Evolutionary conservation across 768 basidiomycete genomes (phyloP).

Genomic region (Tricholomella constricta): DNA sequence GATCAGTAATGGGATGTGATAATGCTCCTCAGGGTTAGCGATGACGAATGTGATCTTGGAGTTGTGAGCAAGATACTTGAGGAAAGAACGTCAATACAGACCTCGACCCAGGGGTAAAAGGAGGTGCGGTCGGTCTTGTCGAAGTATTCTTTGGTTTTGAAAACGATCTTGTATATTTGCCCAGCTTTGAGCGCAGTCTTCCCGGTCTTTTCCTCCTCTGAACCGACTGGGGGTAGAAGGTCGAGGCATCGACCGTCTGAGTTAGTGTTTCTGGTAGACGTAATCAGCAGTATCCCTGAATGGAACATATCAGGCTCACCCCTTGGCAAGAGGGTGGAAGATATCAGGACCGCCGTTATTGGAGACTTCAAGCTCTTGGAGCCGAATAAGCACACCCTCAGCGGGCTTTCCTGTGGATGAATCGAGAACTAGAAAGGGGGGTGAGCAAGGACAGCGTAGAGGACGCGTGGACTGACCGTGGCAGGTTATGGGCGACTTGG

Average conservation of each 20-base stretch:
- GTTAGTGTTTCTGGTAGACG: slow-evolving; percentile 62
- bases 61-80: neutral
- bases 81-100: slow-evolving; percentile 26
- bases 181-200: slow-evolving; percentile 54
- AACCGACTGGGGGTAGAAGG: slow-evolving; percentile 61
- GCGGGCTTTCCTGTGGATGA: slow-evolving; percentile 84
- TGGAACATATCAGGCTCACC: slow-evolving; percentile 44
- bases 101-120: slow-evolving; percentile 94
- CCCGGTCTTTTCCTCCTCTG: slow-evolving; percentile 42
- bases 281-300: slow-evolving; percentile 7
- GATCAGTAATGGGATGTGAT: slow-evolving; percentile 90
- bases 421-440: slow-evolving; percentile 69
- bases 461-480: slow-evolving; percentile 54
- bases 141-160: slow-evolving; percentile 85
- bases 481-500: slow-evolving; percentile 87
- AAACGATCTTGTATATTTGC: slow-evolving; percentile 77
- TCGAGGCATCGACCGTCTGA: slow-evolving; percentile 80
- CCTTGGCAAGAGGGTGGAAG: slow-evolving; percentile 57
- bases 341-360: slow-evolving; percentile 38
- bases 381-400: slow-evolving; percentile 59
- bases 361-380: slow-evolving; percentile 52
- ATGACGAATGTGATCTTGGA: slow-evolving; percentile 78
- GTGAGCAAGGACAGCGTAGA: neutral
- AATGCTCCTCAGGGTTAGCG: slow-evolving; percentile 73
- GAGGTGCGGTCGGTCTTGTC: slow-evolving; percentile 59